Percentiles rank a stretch among this genome's conserved stretches.
Conservation (phyloP, 2,329 filamentous ascomycete genomes). For the Cordyceps farinosa region DNA sequence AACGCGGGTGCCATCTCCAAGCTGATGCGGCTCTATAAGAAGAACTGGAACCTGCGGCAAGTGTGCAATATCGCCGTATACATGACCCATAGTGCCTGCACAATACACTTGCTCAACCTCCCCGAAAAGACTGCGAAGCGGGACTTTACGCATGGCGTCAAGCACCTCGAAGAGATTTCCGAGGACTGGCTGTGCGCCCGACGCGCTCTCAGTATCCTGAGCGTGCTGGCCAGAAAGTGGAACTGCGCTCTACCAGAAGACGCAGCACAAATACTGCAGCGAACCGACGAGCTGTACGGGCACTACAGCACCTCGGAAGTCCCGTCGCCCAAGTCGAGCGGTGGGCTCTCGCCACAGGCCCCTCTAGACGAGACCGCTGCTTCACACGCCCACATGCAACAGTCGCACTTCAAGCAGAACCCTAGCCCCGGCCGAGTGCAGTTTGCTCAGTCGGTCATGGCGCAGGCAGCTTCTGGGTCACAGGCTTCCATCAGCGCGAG, state of each 20-base stretch:
- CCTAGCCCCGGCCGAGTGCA: constrained; percentile 10
- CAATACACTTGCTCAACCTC: constrained; percentile 88
- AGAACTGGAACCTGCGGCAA: constrained; percentile 83
- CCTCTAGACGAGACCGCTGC: constrained; percentile 26
- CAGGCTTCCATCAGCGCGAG: constrained; percentile 11
- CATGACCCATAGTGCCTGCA: constrained; percentile 90
- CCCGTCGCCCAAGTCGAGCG: constrained; percentile 47
- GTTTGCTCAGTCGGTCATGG: constrained; percentile 7
- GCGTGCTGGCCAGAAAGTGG: constrained; percentile 84
- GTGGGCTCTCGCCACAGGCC: constrained; percentile 28
- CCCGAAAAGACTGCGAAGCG: constrained; percentile 87
- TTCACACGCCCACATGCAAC: constrained; percentile 18
- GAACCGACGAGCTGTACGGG: constrained; percentile 78
- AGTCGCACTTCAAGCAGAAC: constrained; percentile 19
- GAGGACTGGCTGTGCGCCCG: constrained; percentile 91
- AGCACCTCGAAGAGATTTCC: constrained; percentile 90
- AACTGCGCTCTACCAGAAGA: constrained; percentile 82
- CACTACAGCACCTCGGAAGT: constrained; percentile 62
- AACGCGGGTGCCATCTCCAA: constrained; percentile 89
- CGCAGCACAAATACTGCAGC: constrained; percentile 68
- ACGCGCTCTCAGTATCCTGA: constrained; percentile 79
- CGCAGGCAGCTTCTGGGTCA: not conserved
- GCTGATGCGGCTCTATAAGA: constrained; percentile 89
- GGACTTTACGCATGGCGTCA: constrained; percentile 86
- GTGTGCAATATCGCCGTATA: constrained; percentile 97